Conservation (phyloP, 192 early-diverging fungal genomes). For the Coemansia pectinata region DNA sequence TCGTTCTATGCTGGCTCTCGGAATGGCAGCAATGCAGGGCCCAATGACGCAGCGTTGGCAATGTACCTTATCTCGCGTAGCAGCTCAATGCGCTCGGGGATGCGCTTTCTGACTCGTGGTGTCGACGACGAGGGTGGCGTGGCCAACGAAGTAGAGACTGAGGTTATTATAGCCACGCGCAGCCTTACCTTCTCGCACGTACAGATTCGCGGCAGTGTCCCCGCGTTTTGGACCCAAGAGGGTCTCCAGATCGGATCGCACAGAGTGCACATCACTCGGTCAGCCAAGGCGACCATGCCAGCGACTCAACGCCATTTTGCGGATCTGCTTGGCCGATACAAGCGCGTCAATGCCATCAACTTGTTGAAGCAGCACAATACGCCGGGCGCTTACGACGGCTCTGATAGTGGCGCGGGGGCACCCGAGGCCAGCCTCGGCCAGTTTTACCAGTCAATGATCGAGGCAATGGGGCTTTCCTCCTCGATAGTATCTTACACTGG, state of each 20-base stretch:
- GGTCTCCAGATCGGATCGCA: constrained; percentile 83
- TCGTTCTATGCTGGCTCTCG: constrained; percentile 15
- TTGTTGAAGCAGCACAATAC: constrained; percentile 64
- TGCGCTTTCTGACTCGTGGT: constrained; percentile 91
- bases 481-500: constrained; percentile 62
- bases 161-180: constrained; percentile 70
- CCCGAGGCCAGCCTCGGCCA: constrained; percentile 69
- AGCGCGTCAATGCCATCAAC: constrained; percentile 74
- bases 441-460: constrained; percentile 63
- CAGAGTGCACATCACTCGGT: constrained; percentile 82
- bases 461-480: constrained; percentile 44
- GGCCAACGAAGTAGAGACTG: constrained; percentile 99
- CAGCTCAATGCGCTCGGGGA: constrained; percentile 68
- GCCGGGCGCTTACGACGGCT: constrained; percentile 31
- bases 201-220: constrained; percentile 85
- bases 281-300: constrained; percentile 77
- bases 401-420: constrained; percentile 12
- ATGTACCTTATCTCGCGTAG: constrained; percentile 51
- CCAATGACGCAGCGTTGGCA: constrained; percentile 3
- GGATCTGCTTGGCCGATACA: constrained; percentile 74
- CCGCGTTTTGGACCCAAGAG: constrained; percentile 96
- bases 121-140: constrained; percentile 96
- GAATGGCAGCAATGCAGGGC: not conserved
- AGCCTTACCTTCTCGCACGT: constrained; percentile 71
- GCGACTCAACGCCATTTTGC: constrained; percentile 78